Percentiles rank a stretch among this genome's conserved stretches.
These are phyloP conservation scores for Dioscorea alata DNA, from an alignment of 106 monocot genomes.

Conservation along the genomic window DNA sequence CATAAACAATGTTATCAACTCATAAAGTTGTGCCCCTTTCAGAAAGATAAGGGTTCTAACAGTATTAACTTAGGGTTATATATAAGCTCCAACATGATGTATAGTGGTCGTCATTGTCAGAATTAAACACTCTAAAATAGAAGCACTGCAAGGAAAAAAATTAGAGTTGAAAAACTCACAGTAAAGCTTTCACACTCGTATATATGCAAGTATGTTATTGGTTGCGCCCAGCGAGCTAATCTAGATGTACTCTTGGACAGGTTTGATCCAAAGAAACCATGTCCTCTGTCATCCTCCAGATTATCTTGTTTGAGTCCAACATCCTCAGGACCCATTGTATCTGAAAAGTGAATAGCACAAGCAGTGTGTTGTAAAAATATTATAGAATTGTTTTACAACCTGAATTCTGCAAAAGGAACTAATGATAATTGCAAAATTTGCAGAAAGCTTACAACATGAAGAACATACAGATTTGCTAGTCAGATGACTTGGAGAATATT, in stretches of 20 bases:
- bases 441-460: not conserved
- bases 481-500: not conserved
- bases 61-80: no score
- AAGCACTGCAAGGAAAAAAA: no score
- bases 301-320: constrained; percentile 65
- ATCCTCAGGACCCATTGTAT: constrained; percentile 67
- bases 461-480: not conserved
- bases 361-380: not conserved
- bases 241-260: constrained; percentile 45
- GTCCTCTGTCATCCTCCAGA: constrained; percentile 73
- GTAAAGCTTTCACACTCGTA: constrained; percentile 76
- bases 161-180: constrained; percentile 31
- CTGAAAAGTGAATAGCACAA: constrained; percentile 33
- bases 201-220: constrained; percentile 86
- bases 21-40: no score
- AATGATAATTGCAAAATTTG: not conserved
- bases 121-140: no score
- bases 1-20: no score
- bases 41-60: no score
- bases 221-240: constrained; percentile 72
- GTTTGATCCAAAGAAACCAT: constrained; percentile 78
- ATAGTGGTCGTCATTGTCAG: no score
- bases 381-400: not conserved
- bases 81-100: no score
- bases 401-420: not conserved